Conservation (phyloP, 179 eudicot species). For the Sideroxylon spinosum region DNA sequence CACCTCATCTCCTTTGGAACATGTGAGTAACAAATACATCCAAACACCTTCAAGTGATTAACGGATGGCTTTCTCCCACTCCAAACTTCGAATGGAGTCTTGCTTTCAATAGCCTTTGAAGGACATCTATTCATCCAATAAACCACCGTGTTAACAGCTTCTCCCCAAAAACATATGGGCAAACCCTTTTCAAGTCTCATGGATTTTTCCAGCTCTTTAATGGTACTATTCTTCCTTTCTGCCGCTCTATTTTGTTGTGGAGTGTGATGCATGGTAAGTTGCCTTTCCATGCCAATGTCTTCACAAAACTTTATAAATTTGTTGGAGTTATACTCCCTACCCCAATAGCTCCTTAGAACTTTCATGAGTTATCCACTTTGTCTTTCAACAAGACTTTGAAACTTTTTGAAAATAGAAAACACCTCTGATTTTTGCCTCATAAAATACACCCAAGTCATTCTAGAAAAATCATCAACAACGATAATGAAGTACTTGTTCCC, state of each 20-base stretch:
- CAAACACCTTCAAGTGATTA: not conserved
- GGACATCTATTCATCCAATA: not conserved
- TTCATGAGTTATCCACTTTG: conserved; percentile 2
- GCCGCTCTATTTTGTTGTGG: conserved; percentile 1
- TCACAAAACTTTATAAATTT: conserved; percentile 12
- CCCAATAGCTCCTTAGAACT: not conserved
- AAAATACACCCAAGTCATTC: conserved; percentile 17
- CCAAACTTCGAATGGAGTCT: not conserved
- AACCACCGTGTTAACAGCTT: not conserved
- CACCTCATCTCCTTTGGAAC: not conserved
- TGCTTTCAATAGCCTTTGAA: not conserved
- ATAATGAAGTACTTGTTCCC: conserved; percentile 11
- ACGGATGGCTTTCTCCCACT: not conserved
- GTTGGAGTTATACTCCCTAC: not conserved
- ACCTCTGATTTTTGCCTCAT: conserved; percentile 16
- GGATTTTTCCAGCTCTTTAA: not conserved
- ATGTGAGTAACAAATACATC: not conserved
- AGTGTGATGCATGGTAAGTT: not conserved
- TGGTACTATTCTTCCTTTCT: conserved; percentile 3
- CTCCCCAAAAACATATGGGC: not conserved
- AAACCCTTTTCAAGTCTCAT: not conserved
- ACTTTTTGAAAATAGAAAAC: conserved; percentile 11
- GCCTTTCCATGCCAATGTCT: conserved; percentile 4
- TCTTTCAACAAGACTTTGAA: conserved; percentile 9
- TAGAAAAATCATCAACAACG: conserved; percentile 14